Evolutionary conservation across 371 early-diverging fungal species (phyloP).

Genomic region (Mortierella polycephala): DNA sequence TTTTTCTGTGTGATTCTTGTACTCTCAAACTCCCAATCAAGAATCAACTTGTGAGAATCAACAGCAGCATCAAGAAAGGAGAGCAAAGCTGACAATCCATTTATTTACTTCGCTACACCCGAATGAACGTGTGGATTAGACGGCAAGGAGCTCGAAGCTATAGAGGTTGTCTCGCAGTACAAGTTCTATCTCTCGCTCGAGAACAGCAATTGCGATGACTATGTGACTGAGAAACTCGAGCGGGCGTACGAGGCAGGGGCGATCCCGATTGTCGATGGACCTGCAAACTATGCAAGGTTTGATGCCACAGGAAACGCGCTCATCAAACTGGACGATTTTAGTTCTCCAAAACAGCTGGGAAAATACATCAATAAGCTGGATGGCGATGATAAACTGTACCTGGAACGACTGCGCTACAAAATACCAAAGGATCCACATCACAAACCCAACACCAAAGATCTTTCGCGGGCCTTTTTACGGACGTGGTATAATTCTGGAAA

Average conservation of each 20-base stretch:
- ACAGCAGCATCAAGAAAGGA: no score
- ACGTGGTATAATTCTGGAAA: slow-evolving; percentile 16
- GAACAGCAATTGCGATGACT: slow-evolving; percentile 22
- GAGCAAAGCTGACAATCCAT: no score
- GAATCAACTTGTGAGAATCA: no score
- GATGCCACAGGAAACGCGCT: slow-evolving; percentile 2
- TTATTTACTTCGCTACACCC: no score
- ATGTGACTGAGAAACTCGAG: slow-evolving; percentile 27
- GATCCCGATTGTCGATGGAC: slow-evolving; percentile 20
- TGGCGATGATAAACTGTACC: slow-evolving; percentile 6
- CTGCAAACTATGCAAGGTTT: slow-evolving; percentile 11
- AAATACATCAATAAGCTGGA: slow-evolving; percentile 6
- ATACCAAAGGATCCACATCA: slow-evolving; percentile 1
- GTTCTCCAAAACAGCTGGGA: background rate
- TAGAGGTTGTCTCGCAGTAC: slow-evolving; percentile 1
- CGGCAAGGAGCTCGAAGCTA: background rate
- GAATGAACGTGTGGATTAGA: background rate
- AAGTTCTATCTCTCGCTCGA: slow-evolving; percentile 21
- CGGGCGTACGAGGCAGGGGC: slow-evolving; percentile 18
- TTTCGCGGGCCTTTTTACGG: background rate
- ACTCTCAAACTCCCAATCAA: no score
- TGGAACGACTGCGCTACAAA: background rate
- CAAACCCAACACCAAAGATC: background rate
- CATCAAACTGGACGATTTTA: slow-evolving; percentile 4
- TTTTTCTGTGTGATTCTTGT: no score